A percentile compares a stretch with the other conserved stretches of the same genome.
Conservation (phyloP, 2,329 filamentous ascomycete genomes). For the Penicillium hesseltinei region DNA sequence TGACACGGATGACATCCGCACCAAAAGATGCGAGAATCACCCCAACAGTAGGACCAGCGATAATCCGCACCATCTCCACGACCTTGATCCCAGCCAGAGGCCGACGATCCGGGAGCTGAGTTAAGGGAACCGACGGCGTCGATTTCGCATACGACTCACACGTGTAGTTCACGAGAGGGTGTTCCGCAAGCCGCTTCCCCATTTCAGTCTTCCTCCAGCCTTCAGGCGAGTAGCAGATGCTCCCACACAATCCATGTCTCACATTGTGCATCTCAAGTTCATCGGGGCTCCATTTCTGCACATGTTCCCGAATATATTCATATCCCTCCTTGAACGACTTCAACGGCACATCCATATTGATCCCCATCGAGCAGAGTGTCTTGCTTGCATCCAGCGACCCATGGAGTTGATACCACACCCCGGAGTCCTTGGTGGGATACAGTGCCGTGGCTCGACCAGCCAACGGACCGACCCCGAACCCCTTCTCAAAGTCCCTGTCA, state of each 20-base stretch:
- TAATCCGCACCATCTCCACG: conserved; percentile 43
- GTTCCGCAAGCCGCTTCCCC: conserved; percentile 43
- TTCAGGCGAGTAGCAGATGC: conserved; percentile 46
- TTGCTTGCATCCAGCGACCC: conserved; percentile 49
- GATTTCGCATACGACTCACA: conserved; percentile 35
- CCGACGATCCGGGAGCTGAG: conserved; percentile 10
- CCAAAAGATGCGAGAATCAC: conserved; percentile 46
- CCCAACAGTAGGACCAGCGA: conserved; percentile 46
- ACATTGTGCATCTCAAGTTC: conserved; percentile 47
- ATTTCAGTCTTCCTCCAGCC: conserved; percentile 47
- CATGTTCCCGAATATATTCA: conserved; percentile 29
- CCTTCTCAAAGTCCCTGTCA: conserved; percentile 41
- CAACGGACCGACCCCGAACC: conserved; percentile 35
- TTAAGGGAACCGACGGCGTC: conserved; percentile 33
- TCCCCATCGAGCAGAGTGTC: conserved; percentile 48
- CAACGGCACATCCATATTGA: conserved; percentile 35
- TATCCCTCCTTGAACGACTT: conserved; percentile 15
- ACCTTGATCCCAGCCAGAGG: conserved; percentile 50
- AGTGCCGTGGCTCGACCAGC: conserved; percentile 46
- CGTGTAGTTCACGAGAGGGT: conserved; percentile 46
- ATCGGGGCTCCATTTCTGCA: conserved; percentile 36
- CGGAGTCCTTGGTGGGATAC: conserved; percentile 49
- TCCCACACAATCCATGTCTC: conserved; percentile 45
- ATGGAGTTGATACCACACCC: conserved; percentile 53
- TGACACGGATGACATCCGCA: conserved; percentile 49